phyloP scores from a whole-genome alignment of 768 basidiomycete species.

The Rhizopogon vesiculosus region DNA sequence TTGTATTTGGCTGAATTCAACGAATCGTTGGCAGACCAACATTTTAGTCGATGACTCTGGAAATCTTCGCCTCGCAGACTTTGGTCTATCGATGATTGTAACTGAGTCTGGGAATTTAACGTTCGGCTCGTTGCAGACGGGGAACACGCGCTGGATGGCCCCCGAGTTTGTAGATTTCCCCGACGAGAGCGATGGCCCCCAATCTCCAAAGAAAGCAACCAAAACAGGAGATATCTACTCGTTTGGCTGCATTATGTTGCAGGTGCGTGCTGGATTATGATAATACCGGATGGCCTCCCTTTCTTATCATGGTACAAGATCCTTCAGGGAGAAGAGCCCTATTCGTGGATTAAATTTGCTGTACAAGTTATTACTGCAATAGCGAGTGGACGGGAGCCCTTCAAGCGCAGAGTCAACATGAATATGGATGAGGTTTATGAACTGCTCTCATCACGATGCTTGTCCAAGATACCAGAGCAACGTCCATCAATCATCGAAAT shows the following conservation, averaged over 20 bases:
- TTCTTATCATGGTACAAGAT: background rate
- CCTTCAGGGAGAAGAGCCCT: background rate
- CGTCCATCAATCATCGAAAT: too few relatives aligned
- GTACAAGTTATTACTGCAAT: conserved; percentile 2
- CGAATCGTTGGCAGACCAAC: background rate
- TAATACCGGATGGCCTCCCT: background rate
- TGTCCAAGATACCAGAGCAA: too few relatives aligned
- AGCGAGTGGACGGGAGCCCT: too few relatives aligned
- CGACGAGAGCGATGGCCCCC: background rate
- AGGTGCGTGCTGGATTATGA: conserved; percentile 2
- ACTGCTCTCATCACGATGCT: too few relatives aligned
- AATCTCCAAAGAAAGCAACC: conserved; percentile 8
- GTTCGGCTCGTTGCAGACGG: conserved; percentile 5
- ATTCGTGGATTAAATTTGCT: background rate
- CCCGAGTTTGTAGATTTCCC: conserved; percentile 9
- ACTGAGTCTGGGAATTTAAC: conserved; percentile 27
- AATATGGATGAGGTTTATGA: too few relatives aligned
- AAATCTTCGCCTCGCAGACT: conserved; percentile 31
- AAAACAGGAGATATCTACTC: conserved; percentile 5
- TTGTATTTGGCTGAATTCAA: background rate
- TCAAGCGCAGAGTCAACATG: too few relatives aligned
- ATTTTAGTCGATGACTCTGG: conserved; percentile 22
- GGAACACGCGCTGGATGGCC: conserved; percentile 9
- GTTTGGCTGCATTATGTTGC: conserved; percentile 11
- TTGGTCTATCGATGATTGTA: conserved; percentile 28